Base-by-base conservation (phyloP, 2,329 filamentous ascomycete species). In the Amauroascus verrucosus region DNA sequence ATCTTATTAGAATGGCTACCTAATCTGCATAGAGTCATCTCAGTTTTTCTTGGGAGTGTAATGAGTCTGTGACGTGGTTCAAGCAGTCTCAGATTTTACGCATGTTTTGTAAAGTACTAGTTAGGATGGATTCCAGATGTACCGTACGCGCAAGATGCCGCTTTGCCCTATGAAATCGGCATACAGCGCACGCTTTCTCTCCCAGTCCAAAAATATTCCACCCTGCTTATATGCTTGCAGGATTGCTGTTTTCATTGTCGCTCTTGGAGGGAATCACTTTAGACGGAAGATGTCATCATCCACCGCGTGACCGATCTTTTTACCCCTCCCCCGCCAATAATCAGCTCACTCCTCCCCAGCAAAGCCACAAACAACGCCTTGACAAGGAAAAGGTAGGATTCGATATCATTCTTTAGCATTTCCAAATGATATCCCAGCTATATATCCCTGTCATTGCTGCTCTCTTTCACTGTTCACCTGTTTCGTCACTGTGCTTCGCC, bases 301-400 rank as follows among this genome's bases (percentile, higher is more conserved):
- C 13, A 13, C 47, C 47, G 47, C 47, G 33, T 49, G 47, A 49
- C 47, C 30, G 20, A 13, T 5, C 13, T 6, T 38, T 13, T 40
- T 49, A 49, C 47, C 47, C 47, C 47, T 49, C 47, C 47, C 47
- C 47, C 47, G 22, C 47, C 47, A 46, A 46, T 20, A 7, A 46
- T 32, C 16, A 33, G n/a, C 6, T 9, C n/a, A 7, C 7, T 20
- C 33, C 18, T 14, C 47, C 14, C 24, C 33, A 24, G 46, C 32
- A 38, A 24, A 48, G 46, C 46, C 46, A 48, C 46, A 48, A 13
- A n/a, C 33, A 35, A 6, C 22, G 46, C 46, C 20, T n/a, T 30
- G 33, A 26, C 46, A 7, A 37, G 38, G 9, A 48, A 38, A 35
- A 48, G 46, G 20, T 37, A 30, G 32, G 46, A 35, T 20, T 26